Evolutionary conservation across 2,329 filamentous ascomycete genomes (phyloP), one percentile per base, ranked within the genome.

Genomic region (Mycosphaerella arachidis): DNA sequence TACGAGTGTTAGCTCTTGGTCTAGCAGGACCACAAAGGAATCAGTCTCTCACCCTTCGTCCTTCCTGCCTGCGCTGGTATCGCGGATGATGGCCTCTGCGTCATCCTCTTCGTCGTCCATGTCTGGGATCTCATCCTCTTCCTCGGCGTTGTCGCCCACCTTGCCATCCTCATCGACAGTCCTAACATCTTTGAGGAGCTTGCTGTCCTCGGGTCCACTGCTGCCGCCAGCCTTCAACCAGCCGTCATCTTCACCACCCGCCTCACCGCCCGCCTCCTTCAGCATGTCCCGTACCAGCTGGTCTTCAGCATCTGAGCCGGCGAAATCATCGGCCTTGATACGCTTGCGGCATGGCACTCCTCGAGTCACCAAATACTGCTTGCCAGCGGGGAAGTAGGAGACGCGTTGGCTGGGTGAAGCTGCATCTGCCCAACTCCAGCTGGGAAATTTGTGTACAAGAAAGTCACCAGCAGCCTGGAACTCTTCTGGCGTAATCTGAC

Each of bases 361-460:
- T 61, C 93, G 89, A 10, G 94, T 97, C 46, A 97, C 89, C 40
- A 99, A 84, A 72, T 92, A 99, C 82, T 99, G 94, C 79, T 97
- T 99, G 55, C 89, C 91, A 0, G 86, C 78, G 0, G 94, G 94
- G 4, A 99, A 85, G 73, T 96, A 90, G 66, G 81, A 80, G 57
- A 90, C 90, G 64, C 92, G 88, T 74, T 91, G 90, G 63, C 85
- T 83, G 1, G 87, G 84, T n/a, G 87, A 86, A 57, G 93, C 90
- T 67, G 93, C 92, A 70, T 94, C 91, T 66, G 89, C 87, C 94
- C 94, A 99, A 53, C 91, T 89, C 94, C 94, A 99, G 60, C 93
- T 96, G 8, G 93, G 94, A 78, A 99, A 99, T 81, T 97, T 97
- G 86, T 95, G 96, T 72, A 96, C 92, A 40, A 99, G 86, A 75